phyloP scores from a whole-genome alignment of 2,329 filamentous ascomycete species.

The Plectosphaerella cucumerina region DNA sequence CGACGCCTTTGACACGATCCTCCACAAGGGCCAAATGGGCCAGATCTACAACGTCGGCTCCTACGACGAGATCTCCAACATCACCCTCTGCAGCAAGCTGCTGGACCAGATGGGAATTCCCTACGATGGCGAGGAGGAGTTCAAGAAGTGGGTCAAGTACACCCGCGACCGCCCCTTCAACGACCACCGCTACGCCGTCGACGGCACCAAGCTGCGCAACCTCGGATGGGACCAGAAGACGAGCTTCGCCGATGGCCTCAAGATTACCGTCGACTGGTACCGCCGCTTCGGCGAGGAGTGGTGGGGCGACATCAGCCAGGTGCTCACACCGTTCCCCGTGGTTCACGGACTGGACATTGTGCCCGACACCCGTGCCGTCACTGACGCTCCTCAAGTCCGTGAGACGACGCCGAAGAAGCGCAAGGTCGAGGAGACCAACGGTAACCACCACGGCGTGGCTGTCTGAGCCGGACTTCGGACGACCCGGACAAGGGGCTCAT shows the following conservation, averaged over 20 bases:
- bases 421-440: slow-evolving; percentile 11
- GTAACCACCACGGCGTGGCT: slow-evolving; percentile 5
- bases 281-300: slow-evolving; percentile 59
- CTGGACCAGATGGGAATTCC: slow-evolving; percentile 58
- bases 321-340: slow-evolving; percentile 63
- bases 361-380: slow-evolving; percentile 41
- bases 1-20: slow-evolving; percentile 78
- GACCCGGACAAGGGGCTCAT: too few species aligned
- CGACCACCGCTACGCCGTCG: slow-evolving; percentile 68
- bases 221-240: slow-evolving; percentile 69
- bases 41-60: slow-evolving; percentile 83
- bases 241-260: slow-evolving; percentile 58
- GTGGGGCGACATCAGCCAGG: slow-evolving; percentile 69
- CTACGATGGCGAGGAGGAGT: slow-evolving; percentile 44
- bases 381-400: slow-evolving; percentile 20
- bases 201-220: slow-evolving; percentile 61
- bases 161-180: slow-evolving; percentile 77
- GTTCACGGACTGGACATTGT: slow-evolving; percentile 52
- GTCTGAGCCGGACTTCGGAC: neutral
- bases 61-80: slow-evolving; percentile 71
- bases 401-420: slow-evolving; percentile 15
- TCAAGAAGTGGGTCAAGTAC: slow-evolving; percentile 65
- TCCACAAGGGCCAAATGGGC: slow-evolving; percentile 70
- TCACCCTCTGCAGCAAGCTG: slow-evolving; percentile 62
- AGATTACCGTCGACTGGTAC: slow-evolving; percentile 68